These are phyloP conservation scores for Dendrobium officinale DNA, from an alignment of 106 monocot genomes.

Conservation along the genomic window DNA sequence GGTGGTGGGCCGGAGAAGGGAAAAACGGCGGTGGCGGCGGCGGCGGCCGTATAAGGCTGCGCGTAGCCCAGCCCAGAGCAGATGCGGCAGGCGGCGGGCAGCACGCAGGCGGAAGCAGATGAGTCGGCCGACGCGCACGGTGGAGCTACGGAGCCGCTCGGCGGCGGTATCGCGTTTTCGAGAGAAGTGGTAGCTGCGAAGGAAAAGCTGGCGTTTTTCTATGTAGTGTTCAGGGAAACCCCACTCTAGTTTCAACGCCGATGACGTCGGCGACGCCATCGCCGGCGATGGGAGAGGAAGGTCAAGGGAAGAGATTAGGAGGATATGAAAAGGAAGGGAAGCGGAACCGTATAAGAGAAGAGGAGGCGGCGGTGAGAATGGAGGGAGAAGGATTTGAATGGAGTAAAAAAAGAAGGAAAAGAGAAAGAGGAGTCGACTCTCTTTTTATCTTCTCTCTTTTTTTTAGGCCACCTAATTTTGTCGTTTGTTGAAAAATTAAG, in stretches of 20 bases:
- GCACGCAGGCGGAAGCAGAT: conserved; percentile 3
- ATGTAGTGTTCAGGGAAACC: neutral
- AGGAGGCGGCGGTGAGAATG: neutral
- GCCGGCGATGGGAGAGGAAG: neutral
- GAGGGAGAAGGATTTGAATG: neutral
- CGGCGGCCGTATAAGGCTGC: neutral
- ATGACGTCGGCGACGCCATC: neutral
- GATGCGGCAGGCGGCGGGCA: conserved; percentile 7
- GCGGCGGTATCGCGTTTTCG: neutral
- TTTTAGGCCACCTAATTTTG: no score
- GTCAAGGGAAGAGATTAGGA: neutral
- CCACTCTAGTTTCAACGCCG: neutral
- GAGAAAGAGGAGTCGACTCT: no score
- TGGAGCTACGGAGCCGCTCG: neutral
- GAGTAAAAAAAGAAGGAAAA: no score
- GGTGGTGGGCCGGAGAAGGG: no score
- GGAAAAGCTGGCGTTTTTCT: conserved; percentile 15
- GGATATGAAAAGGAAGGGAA: neutral
- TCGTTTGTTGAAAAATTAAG: no score
- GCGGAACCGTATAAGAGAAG: neutral
- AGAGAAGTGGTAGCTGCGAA: conserved; percentile 18
- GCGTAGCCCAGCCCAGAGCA: conserved; percentile 9
- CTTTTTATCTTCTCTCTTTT: no score
- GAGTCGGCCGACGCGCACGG: conserved; percentile 7
- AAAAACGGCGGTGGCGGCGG: no score